These are phyloP conservation scores for Aspergillus fructus DNA, from an alignment of 2,329 filamentous ascomycete species.

Conservation along the genomic window DNA sequence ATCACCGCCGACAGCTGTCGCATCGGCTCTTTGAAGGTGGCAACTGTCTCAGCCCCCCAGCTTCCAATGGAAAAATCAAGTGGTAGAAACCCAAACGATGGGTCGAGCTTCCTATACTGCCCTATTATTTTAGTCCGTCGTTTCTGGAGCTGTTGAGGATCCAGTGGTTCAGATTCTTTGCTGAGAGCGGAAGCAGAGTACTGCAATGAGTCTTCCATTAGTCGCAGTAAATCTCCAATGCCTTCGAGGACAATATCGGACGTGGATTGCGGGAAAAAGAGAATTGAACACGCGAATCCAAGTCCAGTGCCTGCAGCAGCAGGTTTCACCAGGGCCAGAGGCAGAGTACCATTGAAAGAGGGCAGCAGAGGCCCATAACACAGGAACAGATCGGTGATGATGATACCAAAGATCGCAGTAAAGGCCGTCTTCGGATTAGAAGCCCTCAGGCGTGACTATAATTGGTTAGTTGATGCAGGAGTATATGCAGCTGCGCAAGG, in stretches of 20 bases:
- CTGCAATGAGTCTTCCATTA: constrained; percentile 31
- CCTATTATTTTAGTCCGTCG: constrained; percentile 36
- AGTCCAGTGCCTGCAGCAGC: constrained; percentile 48
- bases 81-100: constrained; percentile 45
- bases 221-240: constrained; percentile 30
- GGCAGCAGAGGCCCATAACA: constrained; percentile 45
- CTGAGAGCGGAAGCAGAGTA: constrained; percentile 25
- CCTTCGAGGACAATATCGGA: constrained; percentile 44
- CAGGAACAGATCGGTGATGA: constrained; percentile 49
- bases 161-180: constrained; percentile 15
- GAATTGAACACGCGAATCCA: constrained; percentile 44
- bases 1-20: constrained; percentile 36
- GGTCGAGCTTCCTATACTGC: constrained; percentile 40
- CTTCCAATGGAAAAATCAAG: constrained; percentile 48
- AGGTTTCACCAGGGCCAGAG: constrained; percentile 45
- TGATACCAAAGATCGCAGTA: constrained; percentile 48
- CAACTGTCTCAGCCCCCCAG: constrained; percentile 49
- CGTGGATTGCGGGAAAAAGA: constrained; percentile 53
- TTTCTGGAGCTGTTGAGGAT: constrained; percentile 25
- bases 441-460: constrained; percentile 44
- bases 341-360: constrained; percentile 41
- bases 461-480: not conserved
- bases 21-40: constrained; percentile 36
- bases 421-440: constrained; percentile 48
- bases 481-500: not conserved